Base-by-base conservation (phyloP, 1,284 basidiomycete genomes). In the Marasmius oreades region DNA sequence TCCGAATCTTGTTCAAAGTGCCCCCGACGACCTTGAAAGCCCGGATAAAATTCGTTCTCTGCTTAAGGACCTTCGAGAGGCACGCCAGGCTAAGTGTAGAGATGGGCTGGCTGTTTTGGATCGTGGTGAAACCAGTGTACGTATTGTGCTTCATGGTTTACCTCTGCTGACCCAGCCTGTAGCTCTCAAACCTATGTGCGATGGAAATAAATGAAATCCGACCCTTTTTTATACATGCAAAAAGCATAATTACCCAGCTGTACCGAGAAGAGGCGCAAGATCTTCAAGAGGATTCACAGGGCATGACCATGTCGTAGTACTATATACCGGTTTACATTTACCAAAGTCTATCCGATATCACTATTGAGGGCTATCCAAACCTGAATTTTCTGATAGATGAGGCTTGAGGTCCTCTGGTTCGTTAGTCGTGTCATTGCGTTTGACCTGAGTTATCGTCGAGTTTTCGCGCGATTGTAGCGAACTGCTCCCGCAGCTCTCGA, bases 181-280 rank as follows among this genome's bases (percentile, higher is more conserved):
- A 95, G 93, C 78, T 95, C 60, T 86, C 90, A 2, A 92, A 94
- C 64, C 76, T 96, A 23, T 92, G 88, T 56, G 86, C 92, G 0
- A 87, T 95, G 84, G 94, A 97, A 70, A 87, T 97, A 71, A 92
- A 92, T 71, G 94, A 96, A 70, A 87, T 96, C 61, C 82, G 92
- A 51, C 92, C 93, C 1, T 92, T 94, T 77, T 92, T 96, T 64
- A 78, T 92, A 52, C 86, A 86, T 33, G 55, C 58, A 23, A 59
- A 56, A 48, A 55, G 55, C 18, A 54, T 61, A 8, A 67, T 73
- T 43, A 77, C 74, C 12, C 75, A 78, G 53, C 67, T 82, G 5
- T 70, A 68, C 18, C 69, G 71, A 48, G 71, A 74, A 33, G 65
- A 71, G 10, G 60, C 47, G 11, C 37, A 16, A 42, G 39, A 42